Evolutionary conservation across 225 moss, liverwort and hornwort genomes (phyloP).

Genomic region (Marchantia paleacea): DNA sequence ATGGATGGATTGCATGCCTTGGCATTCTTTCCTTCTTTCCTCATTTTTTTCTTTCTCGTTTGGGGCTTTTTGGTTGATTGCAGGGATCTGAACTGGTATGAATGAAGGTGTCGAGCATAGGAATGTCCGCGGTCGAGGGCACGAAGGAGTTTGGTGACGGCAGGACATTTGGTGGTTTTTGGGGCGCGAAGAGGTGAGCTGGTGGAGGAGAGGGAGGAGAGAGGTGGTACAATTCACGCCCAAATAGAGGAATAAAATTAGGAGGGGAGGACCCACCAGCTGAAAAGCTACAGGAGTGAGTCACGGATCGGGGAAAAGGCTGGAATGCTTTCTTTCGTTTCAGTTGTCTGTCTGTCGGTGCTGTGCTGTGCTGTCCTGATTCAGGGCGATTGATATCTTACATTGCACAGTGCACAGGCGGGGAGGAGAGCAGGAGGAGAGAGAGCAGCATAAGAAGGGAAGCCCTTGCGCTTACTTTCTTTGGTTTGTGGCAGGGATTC

Average conservation of each 20-base stretch:
- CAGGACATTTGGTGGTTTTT: background rate
- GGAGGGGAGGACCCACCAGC: conserved; percentile 16
- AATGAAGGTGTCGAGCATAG: background rate
- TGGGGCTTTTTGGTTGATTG: background rate
- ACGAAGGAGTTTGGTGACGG: background rate
- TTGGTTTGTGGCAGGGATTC: conserved; percentile 23
- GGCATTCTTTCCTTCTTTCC: too few relatives aligned
- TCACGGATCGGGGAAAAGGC: background rate
- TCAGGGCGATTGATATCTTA: conserved; percentile 1
- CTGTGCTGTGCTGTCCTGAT: background rate
- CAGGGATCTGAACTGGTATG: background rate
- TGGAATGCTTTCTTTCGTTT: background rate
- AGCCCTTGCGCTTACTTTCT: background rate
- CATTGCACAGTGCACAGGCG: background rate
- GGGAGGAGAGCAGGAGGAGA: background rate
- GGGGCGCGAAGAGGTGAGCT: background rate
- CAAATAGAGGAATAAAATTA: background rate
- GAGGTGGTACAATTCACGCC: background rate
- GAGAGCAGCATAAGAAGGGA: conserved; percentile 6
- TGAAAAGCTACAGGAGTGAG: background rate
- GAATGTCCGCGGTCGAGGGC: background rate
- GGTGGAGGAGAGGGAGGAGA: background rate
- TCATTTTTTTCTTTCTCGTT: background rate
- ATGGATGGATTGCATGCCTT: too few relatives aligned
- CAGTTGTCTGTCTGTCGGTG: background rate